Evolutionary conservation across 2,329 filamentous ascomycete species (phyloP), one percentile per base, ranked within the genome.

Genomic region (Ilyonectria robusta): DNA sequence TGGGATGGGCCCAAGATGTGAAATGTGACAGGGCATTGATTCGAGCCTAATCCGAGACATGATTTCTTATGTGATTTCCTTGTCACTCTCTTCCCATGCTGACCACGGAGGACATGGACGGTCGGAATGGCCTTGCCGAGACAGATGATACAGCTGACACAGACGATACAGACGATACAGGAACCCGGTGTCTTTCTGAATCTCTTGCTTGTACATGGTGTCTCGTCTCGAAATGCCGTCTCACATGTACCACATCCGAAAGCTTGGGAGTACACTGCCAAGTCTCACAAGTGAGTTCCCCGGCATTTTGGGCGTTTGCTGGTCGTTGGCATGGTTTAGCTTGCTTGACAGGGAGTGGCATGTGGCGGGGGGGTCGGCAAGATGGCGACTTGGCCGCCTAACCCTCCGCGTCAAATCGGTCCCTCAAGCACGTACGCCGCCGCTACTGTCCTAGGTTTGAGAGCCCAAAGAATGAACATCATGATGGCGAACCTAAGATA

Each of bases 1-100:
- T 51, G 48, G 48, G 26, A 51, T 19, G 48, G 48, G 10, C 23
- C 48, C 48, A 51, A 51, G 15, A 35, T 51, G 48, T 51, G 48
- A 51, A 33, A 51, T 51, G n/a, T 51, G 48, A 51, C 48, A 33
- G 23, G 26, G 47, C 47, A 31, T 50, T 50, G 26, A 3, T 3
- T 29, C 15, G 47, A 31, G 48, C 8, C 42, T 17, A 44, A 19
- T n/a, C 48, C 29, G 48, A 19, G 48, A 51, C 26, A 13, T 29
- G 29, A 10, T 17, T 51, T 51, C n/a, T 23, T 29, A 23, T n/a
- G 23, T 29, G 29, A 17, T 51, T 17, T 33, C 29, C 17, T 8
- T n/a, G 5, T 6, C 17, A 10, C 33, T 51, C 29, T 19, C 29
- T 17, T 33, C 26, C 11, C 11, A 40, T 15, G 37, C 1, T 13